Percentiles rank a stretch among this genome's conserved stretches.
Conservation (phyloP, 495 filamentous ascomycete genomes). For the Aspergillus sparsus region DNA sequence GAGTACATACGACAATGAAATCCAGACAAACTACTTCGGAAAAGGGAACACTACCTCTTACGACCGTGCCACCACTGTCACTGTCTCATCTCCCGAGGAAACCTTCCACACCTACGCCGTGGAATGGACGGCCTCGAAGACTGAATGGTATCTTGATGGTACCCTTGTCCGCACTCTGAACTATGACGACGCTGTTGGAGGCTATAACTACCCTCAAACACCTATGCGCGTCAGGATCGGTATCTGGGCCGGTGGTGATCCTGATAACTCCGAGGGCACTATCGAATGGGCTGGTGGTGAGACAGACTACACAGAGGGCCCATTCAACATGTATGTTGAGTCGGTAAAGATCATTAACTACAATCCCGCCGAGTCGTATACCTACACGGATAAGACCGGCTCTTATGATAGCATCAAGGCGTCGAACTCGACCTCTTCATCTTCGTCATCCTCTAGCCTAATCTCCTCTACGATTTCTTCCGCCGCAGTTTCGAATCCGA, state of each 20-base stretch:
- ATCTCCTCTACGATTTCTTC: background rate
- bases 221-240: slow-evolving; percentile 82
- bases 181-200: slow-evolving; percentile 60
- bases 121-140: slow-evolving; percentile 72
- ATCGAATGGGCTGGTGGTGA: slow-evolving; percentile 73
- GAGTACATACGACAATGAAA: slow-evolving; percentile 43
- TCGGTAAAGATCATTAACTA: slow-evolving; percentile 41
- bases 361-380: slow-evolving; percentile 38
- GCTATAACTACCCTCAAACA: slow-evolving; percentile 81
- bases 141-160: slow-evolving; percentile 80
- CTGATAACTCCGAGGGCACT: slow-evolving; percentile 56
- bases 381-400: slow-evolving; percentile 40
- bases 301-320: slow-evolving; percentile 64
- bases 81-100: slow-evolving; percentile 61
- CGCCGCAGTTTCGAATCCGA: no score
- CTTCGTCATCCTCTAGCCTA: background rate
- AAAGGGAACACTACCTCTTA: slow-evolving; percentile 80
- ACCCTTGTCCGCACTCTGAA: slow-evolving; percentile 67
- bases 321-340: slow-evolving; percentile 70
- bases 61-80: slow-evolving; percentile 65
- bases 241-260: slow-evolving; percentile 79
- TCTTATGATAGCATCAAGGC: slow-evolving; percentile 37
- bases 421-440: slow-evolving; percentile 14
- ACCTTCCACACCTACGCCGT: slow-evolving; percentile 80
- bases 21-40: slow-evolving; percentile 93